phyloP scores from a whole-genome alignment of 805 yeast species.

The Zygosaccharomyces bailii region DNA sequence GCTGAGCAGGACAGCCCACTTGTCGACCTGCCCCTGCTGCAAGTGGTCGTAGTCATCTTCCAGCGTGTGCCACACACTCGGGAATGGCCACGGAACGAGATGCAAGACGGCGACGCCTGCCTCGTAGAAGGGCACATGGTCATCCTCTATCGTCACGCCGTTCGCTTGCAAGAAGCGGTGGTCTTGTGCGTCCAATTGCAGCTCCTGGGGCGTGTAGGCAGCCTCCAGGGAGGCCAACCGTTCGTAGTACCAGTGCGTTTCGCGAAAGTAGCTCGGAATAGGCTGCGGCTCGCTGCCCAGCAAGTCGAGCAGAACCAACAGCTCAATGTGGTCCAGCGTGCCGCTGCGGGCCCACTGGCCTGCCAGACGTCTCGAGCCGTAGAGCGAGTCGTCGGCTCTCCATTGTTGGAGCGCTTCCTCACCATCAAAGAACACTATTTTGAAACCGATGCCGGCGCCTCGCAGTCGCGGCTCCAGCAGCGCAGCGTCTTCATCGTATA shows the following conservation, averaged over 20 bases:
- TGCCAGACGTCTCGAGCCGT: constrained; percentile 54
- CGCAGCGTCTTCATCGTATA: constrained; percentile 9
- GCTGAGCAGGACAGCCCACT: constrained; percentile 45
- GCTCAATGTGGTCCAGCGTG: constrained; percentile 38
- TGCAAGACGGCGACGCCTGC: constrained; percentile 49
- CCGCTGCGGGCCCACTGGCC: constrained; percentile 34
- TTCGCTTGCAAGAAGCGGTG: constrained; percentile 12
- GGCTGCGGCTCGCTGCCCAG: constrained; percentile 40
- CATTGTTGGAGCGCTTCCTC: constrained; percentile 58
- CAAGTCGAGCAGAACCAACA: constrained; percentile 49
- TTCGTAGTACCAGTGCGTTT: constrained; percentile 39
- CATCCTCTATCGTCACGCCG: constrained; percentile 39
- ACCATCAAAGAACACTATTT: constrained; percentile 55
- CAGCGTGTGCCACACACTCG: constrained; percentile 50
- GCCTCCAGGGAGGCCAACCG: constrained; percentile 39
- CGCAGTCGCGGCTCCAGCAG: constrained; percentile 16
- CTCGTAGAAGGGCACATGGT: constrained; percentile 50
- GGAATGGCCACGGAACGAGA: constrained; percentile 51
- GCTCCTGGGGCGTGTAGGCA: not conserved
- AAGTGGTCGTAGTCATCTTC: constrained; percentile 45
- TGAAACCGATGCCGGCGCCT: constrained; percentile 37
- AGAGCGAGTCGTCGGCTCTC: constrained; percentile 50
- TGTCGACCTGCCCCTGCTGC: constrained; percentile 39
- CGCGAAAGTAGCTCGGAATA: constrained; percentile 43
- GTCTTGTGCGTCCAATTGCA: constrained; percentile 16